Conservation (phyloP, 192 early-diverging fungal genomes). For the Mortierella antarctica region DNA sequence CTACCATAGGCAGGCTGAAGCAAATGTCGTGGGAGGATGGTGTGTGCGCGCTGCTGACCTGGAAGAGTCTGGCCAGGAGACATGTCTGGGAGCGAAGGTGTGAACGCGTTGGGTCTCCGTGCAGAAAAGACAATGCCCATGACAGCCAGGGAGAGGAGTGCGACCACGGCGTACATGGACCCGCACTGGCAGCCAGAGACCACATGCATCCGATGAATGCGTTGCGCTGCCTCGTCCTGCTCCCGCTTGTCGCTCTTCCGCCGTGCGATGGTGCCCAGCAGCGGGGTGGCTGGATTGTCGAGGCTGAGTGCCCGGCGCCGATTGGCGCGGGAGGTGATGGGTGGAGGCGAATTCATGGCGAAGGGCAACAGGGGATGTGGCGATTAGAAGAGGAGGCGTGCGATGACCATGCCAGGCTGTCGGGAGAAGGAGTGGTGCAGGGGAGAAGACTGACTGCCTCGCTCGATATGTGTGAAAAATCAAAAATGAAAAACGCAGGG, state of each 20-base stretch:
- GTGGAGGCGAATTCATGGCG: conserved; percentile 32
- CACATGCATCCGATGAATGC: conserved; percentile 18
- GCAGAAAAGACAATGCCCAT: conserved; percentile 18
- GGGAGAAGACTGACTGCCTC: not conserved
- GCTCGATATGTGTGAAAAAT: too few species aligned
- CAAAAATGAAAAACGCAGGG: too few species aligned
- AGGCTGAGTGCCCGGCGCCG: conserved; percentile 44
- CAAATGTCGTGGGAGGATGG: not conserved
- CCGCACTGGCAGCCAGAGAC: conserved; percentile 31
- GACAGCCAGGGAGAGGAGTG: conserved; percentile 13
- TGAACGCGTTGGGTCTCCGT: conserved; percentile 16
- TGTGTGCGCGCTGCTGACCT: conserved; percentile 3
- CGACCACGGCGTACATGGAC: conserved; percentile 24
- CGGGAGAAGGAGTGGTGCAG: not conserved
- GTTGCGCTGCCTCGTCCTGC: conserved; percentile 29
- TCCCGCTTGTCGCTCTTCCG: conserved; percentile 21
- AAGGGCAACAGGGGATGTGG: not conserved
- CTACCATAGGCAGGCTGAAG: too few species aligned
- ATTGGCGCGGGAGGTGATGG: conserved; percentile 46
- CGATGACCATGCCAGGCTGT: too few species aligned
- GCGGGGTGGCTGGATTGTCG: conserved; percentile 27
- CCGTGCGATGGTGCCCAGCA: conserved; percentile 32
- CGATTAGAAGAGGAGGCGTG: not conserved
- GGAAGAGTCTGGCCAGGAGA: conserved; percentile 11
- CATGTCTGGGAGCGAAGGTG: conserved; percentile 29